A percentile compares a stretch with the other conserved stretches of the same genome.
These are phyloP conservation scores for Xerocomellus dryophilus DNA, from an alignment of 768 basidiomycete genomes.

Conservation along the genomic window DNA sequence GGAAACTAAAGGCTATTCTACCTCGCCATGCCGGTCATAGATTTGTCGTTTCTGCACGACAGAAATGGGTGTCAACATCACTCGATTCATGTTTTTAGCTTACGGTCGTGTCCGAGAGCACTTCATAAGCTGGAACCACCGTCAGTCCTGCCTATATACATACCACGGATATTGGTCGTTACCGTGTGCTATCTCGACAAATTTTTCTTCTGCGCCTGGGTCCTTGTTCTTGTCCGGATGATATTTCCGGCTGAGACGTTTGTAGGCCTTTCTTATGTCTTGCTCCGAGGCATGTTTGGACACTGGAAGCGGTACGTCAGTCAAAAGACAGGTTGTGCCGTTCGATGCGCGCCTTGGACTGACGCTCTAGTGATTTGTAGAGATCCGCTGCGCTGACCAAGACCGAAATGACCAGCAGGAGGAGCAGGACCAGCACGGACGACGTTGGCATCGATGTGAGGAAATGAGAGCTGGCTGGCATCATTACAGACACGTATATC, in stretches of 20 bases:
- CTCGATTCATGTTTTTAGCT: constrained; percentile 19
- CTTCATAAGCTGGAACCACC: constrained; percentile 72
- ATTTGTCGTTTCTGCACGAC: constrained; percentile 76
- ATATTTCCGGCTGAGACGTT: constrained; percentile 79
- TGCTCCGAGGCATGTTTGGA: constrained; percentile 78
- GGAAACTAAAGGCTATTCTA: constrained; percentile 25
- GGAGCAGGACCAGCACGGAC: constrained; percentile 27
- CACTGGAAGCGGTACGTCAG: constrained; percentile 39
- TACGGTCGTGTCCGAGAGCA: constrained; percentile 84
- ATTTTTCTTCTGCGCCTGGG: constrained; percentile 74
- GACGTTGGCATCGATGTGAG: constrained; percentile 23
- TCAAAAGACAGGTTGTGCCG: constrained; percentile 17
- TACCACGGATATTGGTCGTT: constrained; percentile 21
- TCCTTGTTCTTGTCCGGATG: constrained; percentile 97
- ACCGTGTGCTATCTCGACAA: constrained; percentile 92
- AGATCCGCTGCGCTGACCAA: constrained; percentile 58
- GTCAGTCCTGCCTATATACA: constrained; percentile 5
- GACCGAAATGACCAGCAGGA: constrained; percentile 32
- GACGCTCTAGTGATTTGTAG: constrained; percentile 81
- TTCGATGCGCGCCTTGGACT: constrained; percentile 40
- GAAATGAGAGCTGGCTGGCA: neutral
- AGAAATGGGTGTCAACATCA: neutral
- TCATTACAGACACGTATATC: constrained; percentile 30
- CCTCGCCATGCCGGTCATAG: constrained; percentile 93
- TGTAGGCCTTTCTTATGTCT: constrained; percentile 91